Base-by-base conservation (phyloP, 345 rosid genomes). In the Chamaenerion angustifolium region DNA sequence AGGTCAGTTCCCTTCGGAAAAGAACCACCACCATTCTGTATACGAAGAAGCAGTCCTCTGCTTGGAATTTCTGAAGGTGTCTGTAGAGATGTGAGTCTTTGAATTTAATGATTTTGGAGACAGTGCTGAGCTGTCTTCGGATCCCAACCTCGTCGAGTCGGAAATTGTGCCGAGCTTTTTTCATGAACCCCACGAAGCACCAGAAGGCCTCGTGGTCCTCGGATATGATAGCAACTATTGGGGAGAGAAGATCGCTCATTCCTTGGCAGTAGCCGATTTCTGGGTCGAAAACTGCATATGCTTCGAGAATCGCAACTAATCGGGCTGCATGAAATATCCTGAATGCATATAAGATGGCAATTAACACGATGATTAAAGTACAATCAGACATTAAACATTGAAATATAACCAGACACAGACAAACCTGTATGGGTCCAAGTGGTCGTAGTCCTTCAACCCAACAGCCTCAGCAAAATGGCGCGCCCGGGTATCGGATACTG, bases 211-310 rank as follows among this genome's bases (percentile, higher is more conserved):
- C 94, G 17, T 93, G 76, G 68, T 93, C 99, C 52, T 85, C 94
- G 0, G 81, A 42, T 41, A 93, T 72, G 45, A 79, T 85, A 1
- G 90, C 45, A 54, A 88, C 71, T 68, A 93, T 79, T 15, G 99
- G 99, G 56, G 96, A 80, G 48, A 93, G 96, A 35, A 93, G 74
- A 62, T 88, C 96, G 35, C 96, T 88, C 99, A 93, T 93, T 48
- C 99, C 99, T 70, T 93, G 99, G 71, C 99, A 93, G 56, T 93
- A 93, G 25, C 99, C 99, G 48, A 82, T 88, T 61, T 92, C 95
- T 27, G 90, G 77, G 72, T 92, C 96, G 49, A 82, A 73, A 16
- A 88, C 63, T 1, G 95, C 84, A 53, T 93, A 93, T 35, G 99
- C 96, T 74, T 93, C 99, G 8, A 93, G 95, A 62, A 93, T 73